These are phyloP conservation scores for Cocos nucifera DNA, from an alignment of 176 grass and related monocot genomes.

Conservation along the genomic window DNA sequence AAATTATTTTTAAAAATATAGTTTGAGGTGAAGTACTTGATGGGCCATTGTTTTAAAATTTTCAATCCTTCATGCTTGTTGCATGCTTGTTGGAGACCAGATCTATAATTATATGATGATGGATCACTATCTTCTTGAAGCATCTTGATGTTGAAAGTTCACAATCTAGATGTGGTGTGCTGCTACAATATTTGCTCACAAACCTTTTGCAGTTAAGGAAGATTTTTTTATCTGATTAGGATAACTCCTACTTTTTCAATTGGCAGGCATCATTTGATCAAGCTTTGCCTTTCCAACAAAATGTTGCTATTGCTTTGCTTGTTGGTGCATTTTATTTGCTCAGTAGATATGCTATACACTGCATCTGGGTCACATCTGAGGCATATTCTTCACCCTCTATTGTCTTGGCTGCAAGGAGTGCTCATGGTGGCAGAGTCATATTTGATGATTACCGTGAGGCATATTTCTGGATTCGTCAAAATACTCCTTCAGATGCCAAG, in stretches of 20 bases:
- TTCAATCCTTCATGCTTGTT: no score
- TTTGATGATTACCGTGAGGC: conserved; percentile 99
- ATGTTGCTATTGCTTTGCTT: conserved; percentile 63
- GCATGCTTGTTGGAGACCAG: no score
- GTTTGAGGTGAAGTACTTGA: no score
- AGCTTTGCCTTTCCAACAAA: conserved; percentile 76
- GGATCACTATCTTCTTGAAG: no score
- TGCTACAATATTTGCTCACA: no score
- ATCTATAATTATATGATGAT: no score
- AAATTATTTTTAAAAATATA: no score
- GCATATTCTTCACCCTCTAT: conserved; percentile 99
- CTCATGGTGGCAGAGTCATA: conserved; percentile 77
- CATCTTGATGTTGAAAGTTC: no score
- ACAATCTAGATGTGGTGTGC: no score
- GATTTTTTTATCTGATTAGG: no score
- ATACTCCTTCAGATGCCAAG: conserved; percentile 91
- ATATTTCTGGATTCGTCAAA: conserved; percentile 96
- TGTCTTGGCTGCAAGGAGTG: conserved; percentile 78
- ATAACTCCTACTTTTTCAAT: conserved; percentile 8
- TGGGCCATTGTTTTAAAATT: no score
- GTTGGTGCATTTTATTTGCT: conserved; percentile 94
- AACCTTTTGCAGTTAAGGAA: no score
- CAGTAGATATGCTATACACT: conserved; percentile 86
- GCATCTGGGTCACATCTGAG: conserved; percentile 98
- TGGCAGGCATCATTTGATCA: conserved; percentile 76